A percentile compares a stretch with the other conserved stretches of the same genome.
These are phyloP conservation scores for Rosa chinensis DNA, from an alignment of 306 rosid genomes.

Conservation along the genomic window DNA sequence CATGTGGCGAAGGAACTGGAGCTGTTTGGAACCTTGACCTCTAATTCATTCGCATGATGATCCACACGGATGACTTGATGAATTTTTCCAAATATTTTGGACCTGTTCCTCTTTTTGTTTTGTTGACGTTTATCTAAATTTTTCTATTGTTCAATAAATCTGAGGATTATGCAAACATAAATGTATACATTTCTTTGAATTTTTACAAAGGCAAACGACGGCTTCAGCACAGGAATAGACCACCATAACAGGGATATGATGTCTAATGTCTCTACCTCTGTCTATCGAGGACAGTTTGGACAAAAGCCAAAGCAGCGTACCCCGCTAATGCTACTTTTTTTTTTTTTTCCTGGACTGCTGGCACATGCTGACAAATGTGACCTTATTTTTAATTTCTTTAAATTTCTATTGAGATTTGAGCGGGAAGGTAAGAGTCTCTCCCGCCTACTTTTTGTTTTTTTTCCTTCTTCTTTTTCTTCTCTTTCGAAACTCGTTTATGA, in stretches of 20 bases:
- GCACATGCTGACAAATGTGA: background rate
- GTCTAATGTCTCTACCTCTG: background rate
- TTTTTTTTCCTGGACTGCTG: background rate
- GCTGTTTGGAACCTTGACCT: slow-evolving; percentile 68
- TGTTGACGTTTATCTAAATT: background rate
- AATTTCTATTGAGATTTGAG: background rate
- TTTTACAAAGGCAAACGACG: background rate
- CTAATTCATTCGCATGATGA: slow-evolving; percentile 18
- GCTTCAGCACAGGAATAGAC: too few relatives aligned
- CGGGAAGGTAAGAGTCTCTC: background rate
- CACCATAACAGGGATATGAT: background rate
- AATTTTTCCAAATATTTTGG: background rate
- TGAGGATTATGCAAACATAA: background rate
- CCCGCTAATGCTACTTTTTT: background rate
- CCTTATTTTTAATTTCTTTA: background rate
- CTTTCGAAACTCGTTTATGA: too few relatives aligned
- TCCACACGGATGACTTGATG: background rate
- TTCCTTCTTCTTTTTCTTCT: background rate
- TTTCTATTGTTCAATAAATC: background rate
- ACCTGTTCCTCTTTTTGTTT: background rate
- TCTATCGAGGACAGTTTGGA: background rate
- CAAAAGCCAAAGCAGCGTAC: background rate
- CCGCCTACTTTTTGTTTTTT: slow-evolving; percentile 10
- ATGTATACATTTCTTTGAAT: background rate
- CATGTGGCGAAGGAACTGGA: slow-evolving; percentile 69